These are phyloP conservation scores for Jamesozyma piceae DNA, from an alignment of 805 yeast genomes.

Conservation along the genomic window DNA sequence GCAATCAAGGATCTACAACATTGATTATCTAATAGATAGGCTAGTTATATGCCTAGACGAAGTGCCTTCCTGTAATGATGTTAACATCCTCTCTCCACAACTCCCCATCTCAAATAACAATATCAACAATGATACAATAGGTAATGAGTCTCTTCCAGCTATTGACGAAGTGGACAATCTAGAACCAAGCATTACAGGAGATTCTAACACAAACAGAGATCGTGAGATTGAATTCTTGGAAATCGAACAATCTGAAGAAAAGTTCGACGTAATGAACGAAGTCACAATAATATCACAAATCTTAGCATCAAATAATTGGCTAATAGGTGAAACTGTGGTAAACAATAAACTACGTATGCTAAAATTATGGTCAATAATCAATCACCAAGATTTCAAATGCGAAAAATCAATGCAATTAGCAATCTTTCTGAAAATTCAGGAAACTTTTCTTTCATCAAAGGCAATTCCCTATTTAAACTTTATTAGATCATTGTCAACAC, in stretches of 20 bases:
- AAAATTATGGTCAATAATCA: conserved; percentile 71
- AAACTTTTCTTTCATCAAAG: conserved; percentile 75
- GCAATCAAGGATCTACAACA: conserved; percentile 15
- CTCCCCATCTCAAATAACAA: background rate
- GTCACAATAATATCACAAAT: conserved; percentile 54
- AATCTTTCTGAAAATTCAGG: conserved; percentile 79
- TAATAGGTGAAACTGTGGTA: conserved; percentile 79
- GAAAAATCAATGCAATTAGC: conserved; percentile 68
- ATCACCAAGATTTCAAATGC: conserved; percentile 43
- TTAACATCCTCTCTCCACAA: background rate
- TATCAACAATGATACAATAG: background rate
- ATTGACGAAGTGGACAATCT: background rate
- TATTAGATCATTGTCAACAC: conserved; percentile 41
- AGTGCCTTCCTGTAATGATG: background rate
- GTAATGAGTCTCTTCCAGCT: background rate
- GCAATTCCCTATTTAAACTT: conserved; percentile 33
- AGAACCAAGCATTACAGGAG: background rate
- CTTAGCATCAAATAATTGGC: conserved; percentile 83
- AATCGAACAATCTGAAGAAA: background rate
- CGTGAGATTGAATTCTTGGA: background rate
- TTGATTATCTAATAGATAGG: conserved; percentile 26
- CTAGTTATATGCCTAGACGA: conserved; percentile 21
- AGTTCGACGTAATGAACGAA: conserved; percentile 12
- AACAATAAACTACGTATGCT: conserved; percentile 55
- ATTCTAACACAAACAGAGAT: background rate